A percentile compares a stretch with the other conserved stretches of the same genome.
Conservation (phyloP, 148 eudicot genomes). For the Rhododendron vialii region DNA sequence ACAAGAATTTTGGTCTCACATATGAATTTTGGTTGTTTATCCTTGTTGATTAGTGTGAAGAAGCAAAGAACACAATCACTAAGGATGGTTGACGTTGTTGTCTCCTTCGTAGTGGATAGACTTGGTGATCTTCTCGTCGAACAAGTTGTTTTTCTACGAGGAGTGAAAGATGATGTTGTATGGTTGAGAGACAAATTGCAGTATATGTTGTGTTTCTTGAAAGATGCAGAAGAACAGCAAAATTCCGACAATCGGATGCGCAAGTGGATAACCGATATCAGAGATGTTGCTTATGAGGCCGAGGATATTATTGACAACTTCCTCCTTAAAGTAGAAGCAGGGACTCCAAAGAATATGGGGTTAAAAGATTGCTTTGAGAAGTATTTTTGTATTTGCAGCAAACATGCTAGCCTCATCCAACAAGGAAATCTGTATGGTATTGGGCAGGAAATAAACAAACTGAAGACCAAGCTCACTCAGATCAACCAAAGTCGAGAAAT, state of each 20-base stretch:
- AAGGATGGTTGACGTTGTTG: neutral
- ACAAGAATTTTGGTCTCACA: neutral
- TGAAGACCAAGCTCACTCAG: neutral
- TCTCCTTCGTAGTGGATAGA: neutral
- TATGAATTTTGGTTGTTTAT: neutral
- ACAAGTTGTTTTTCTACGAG: neutral
- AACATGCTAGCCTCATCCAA: neutral
- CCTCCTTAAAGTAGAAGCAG: no score
- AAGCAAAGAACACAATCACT: neutral
- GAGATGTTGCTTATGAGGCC: neutral
- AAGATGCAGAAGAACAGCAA: neutral
- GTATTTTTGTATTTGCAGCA: neutral
- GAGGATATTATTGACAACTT: neutral
- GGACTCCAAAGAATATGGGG: no score
- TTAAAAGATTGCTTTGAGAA: no score
- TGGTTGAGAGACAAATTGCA: neutral
- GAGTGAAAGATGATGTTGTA: neutral
- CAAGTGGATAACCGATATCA: neutral
- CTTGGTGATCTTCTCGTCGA: neutral
- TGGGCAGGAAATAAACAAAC: neutral
- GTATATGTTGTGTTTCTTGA: neutral
- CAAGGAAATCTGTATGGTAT: neutral
- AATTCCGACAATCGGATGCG: neutral
- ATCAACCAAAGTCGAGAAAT: neutral
- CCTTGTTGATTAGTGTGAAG: neutral